A percentile compares a stretch with the other conserved stretches of the same genome.
phyloP scores from a whole-genome alignment of 768 basidiomycete species.

The Lactifluus piperatus region DNA sequence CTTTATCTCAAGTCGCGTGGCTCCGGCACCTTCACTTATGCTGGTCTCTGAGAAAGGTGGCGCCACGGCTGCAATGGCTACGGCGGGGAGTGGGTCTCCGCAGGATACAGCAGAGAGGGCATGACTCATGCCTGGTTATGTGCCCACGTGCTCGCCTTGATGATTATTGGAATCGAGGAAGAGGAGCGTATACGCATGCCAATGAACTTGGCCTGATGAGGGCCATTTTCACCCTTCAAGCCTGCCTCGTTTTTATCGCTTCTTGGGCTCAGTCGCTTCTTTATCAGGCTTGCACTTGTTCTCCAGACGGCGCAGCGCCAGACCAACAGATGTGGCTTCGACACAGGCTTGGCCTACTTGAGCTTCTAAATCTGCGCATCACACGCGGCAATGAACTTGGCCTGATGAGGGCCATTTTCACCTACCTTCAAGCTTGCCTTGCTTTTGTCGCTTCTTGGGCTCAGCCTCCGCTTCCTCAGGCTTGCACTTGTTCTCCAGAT shows the following conservation, averaged over 20 bases:
- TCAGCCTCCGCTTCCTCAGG: conserved; percentile 92
- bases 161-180: conserved; percentile 42
- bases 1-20: conserved; percentile 32
- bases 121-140: conserved; percentile 67
- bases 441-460: conserved; percentile 80
- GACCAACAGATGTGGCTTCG: conserved; percentile 84
- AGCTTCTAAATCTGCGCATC: conserved; percentile 97
- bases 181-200: conserved; percentile 30
- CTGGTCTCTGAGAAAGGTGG: background rate
- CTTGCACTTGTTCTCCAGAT: conserved; percentile 91
- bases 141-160: conserved; percentile 47
- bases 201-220: conserved; percentile 87
- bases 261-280: conserved; percentile 88
- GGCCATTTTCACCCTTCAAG: conserved; percentile 42
- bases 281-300: conserved; percentile 93
- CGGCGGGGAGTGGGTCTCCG: conserved; percentile 65
- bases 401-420: conserved; percentile 54
- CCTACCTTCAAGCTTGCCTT: conserved; percentile 70
- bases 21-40: background rate
- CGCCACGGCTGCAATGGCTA: conserved; percentile 15
- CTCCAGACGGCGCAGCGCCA: conserved; percentile 80
- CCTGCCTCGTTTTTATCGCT: conserved; percentile 77
- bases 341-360: conserved; percentile 95
- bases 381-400: conserved; percentile 93
- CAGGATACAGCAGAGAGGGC: conserved; percentile 65